Percentiles rank a stretch among this genome's conserved stretches.
phyloP scores from a whole-genome alignment of 352 stramenopile genomes.

The Globisporangium paddicum region DNA sequence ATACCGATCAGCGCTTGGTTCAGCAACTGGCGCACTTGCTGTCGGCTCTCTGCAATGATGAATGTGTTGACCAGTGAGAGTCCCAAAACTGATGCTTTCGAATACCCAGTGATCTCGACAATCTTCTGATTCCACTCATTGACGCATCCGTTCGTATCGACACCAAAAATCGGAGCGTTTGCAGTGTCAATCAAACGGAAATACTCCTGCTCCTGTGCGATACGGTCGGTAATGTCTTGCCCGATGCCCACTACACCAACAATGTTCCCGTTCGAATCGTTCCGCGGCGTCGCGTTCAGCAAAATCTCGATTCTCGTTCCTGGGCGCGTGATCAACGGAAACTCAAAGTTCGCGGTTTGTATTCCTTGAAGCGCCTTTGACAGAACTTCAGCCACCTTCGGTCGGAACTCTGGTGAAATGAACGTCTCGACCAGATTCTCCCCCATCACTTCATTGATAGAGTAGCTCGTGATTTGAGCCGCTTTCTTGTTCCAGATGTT shows the following conservation, averaged over 20 bases:
- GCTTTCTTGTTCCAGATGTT: slow-evolving; percentile 91
- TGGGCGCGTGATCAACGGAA: slow-evolving; percentile 69
- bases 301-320: slow-evolving; percentile 65
- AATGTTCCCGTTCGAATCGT: slow-evolving; percentile 67
- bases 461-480: slow-evolving; percentile 87
- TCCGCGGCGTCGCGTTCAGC: slow-evolving; percentile 67
- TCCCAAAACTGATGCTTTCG: slow-evolving; percentile 63
- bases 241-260: slow-evolving; percentile 86
- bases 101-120: slow-evolving; percentile 77
- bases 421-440: slow-evolving; percentile 85
- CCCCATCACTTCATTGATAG: slow-evolving; percentile 79
- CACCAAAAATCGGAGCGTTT: slow-evolving; percentile 82
- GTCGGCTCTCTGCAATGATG: slow-evolving; percentile 66
- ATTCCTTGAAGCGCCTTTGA: slow-evolving; percentile 68
- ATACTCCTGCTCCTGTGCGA: slow-evolving; percentile 70
- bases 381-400: slow-evolving; percentile 65
- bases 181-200: slow-evolving; percentile 69
- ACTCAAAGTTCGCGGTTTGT: slow-evolving; percentile 88
- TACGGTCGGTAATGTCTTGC: slow-evolving; percentile 77
- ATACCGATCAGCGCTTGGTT: slow-evolving; percentile 82
- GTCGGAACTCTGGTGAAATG: slow-evolving; percentile 67
- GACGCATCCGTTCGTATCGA: slow-evolving; percentile 78
- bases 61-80: slow-evolving; percentile 77
- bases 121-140: slow-evolving; percentile 90
- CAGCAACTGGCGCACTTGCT: slow-evolving; percentile 61